Percentiles rank a stretch among this genome's conserved stretches.
These are phyloP conservation scores for Allomyces javanicus DNA, from an alignment of 192 early-diverging fungal genomes.

Conservation along the genomic window DNA sequence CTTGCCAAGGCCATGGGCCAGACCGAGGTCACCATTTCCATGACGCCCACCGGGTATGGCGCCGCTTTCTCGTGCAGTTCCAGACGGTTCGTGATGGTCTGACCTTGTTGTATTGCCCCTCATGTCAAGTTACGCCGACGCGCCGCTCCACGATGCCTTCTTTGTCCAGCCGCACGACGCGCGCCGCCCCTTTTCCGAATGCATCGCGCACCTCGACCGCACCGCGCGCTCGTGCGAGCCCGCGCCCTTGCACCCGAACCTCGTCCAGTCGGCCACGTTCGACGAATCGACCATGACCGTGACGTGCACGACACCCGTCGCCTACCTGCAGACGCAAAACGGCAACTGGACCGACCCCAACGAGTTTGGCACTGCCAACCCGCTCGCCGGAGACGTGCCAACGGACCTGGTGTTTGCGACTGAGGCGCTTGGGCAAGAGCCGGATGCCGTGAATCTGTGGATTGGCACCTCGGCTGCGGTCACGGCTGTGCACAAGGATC, in stretches of 20 bases:
- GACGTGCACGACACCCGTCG: background rate
- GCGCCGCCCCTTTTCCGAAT: conserved; percentile 10
- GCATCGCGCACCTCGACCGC: conserved; percentile 7
- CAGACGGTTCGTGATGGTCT: too few species aligned
- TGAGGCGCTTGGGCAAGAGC: conserved; percentile 12
- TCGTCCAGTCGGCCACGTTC: background rate
- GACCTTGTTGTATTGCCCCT: too few species aligned
- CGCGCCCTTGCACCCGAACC: background rate
- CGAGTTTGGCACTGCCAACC: background rate
- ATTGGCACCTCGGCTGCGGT: conserved; percentile 12
- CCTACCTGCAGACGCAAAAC: conserved; percentile 26
- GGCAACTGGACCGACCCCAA: conserved; percentile 18
- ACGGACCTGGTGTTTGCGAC: conserved; percentile 13
- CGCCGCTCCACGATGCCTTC: conserved; percentile 12
- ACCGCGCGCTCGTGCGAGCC: background rate
- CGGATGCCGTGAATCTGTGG: conserved; percentile 37
- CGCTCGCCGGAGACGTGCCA: conserved; percentile 14
- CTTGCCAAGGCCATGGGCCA: conserved; percentile 8
- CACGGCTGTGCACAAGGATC: conserved; percentile 31
- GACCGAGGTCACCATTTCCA: conserved; percentile 14
- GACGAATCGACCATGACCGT: background rate
- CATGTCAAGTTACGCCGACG: conserved; percentile 17
- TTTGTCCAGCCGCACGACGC: conserved; percentile 24
- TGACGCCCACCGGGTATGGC: conserved; percentile 22
- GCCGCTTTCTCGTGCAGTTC: too few species aligned